Base-by-base conservation (phyloP, 2,329 filamentous ascomycete genomes). In the Volutella citrinella region DNA sequence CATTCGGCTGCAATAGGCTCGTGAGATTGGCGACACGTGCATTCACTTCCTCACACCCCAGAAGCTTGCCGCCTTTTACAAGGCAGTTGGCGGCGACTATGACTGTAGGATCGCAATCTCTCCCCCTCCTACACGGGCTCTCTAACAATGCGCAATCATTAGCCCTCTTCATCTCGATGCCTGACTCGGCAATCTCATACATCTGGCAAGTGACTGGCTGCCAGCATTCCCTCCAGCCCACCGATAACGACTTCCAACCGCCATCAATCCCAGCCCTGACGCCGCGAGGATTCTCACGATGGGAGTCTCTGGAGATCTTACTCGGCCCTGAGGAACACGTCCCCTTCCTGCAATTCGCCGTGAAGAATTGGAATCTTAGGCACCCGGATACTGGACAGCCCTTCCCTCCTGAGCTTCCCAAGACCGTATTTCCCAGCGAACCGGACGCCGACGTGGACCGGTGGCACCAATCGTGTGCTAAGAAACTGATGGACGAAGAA, bases 181-280 rank as follows among this genome's bases (percentile, higher is more conserved):
- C 84, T 14, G 67, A 82, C 40, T 68, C 79, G 22, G 82, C 84
- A 26, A 81, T 98, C 43, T 93, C 90, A 18, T 94, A 88, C 65
- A 93, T 96, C 46, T 97, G 94, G 72, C 85, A 88, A 54, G 86
- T 86, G 7, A 78, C 95, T 32, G 93, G 91, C 49, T 96, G 91
- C 59, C 85, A 89, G 51, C 91, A 97, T 64, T 82, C 80, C 30
- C 72, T 97, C 18, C 86, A 94, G 48, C 87, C 87, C 2, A 78
- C 78, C 29, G 76, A 79, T 23, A 74, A 82, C 50, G 78, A 87
- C 43, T 96, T 86, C 57, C 76, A 75, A 5, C 70, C 81, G 1
- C 93, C 91, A 0, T 80, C 76, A 0, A 76, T 96, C 25, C 93
- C 93, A 1, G 87, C 89, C 11, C 67, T 98, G 36, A 94, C 91